Evolutionary conservation across 495 filamentous ascomycete species (phyloP), one percentile per base, ranked within the genome.

Genomic region (Pyrenula aspistea): DNA sequence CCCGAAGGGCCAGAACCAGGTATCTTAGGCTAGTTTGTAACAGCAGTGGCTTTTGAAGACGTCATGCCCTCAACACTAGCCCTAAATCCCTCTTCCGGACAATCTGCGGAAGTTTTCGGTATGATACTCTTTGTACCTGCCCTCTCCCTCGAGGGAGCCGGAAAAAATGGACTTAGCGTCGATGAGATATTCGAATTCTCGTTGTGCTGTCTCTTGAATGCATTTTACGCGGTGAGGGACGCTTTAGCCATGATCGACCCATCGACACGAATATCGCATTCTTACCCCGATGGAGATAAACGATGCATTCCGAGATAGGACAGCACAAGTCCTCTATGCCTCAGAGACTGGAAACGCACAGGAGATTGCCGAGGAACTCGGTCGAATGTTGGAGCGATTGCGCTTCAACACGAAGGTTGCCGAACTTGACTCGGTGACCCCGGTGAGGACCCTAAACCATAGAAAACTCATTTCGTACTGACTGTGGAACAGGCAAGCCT

Each of bases 321-420:
- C 77, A 24, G 84, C 87, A 50, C 78, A 95, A 53, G 76, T 99
- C 48, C 80, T 95, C 47, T 97, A 96, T 73, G 94, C 89, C 25
- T 89, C 91, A 19, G 94, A 99, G 71, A 52, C 50, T 52, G 50
- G 50, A 8, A 89, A 83, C 56, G 80, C 83, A 54, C 80, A 87
- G 63, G 88, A 92, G 60, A 74, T 84, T 48, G 91, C 94, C 2
- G 82, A 87, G 57, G 89, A 96, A 70, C 69, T 97, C 54, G 88
- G 85, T 20, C 76, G 83, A 22, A 61, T 87, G 61, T 68, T 79
- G 10, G 81, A 90, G 68, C 79, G 91, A 10, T 73, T 95, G 22
- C 88, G 82, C 63, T 96, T 96, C 66, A 63, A 73, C 54, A 86
- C 88, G 3, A 73, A 79, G 50, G 84, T 94, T 21, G 74, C 80